phyloP scores from a whole-genome alignment of 331 rosid species.

The Cucumis variabilis region DNA sequence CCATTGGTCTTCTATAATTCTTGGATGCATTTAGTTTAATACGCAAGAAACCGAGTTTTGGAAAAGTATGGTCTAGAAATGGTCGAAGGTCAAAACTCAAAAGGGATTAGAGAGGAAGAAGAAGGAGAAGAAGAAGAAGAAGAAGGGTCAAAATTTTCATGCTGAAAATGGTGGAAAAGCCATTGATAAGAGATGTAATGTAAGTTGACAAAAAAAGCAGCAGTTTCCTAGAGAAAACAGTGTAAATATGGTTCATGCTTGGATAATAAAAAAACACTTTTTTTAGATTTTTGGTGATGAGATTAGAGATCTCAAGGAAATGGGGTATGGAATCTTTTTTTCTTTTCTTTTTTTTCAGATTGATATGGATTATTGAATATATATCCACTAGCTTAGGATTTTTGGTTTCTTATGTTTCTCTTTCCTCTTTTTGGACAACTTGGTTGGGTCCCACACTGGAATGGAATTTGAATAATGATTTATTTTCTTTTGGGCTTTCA shows the following conservation, averaged over 20 bases:
- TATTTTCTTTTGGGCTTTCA: background rate
- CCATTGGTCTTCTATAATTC: background rate
- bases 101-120: background rate
- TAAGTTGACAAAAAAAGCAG: background rate
- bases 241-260: background rate
- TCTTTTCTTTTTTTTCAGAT: background rate
- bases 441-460: background rate
- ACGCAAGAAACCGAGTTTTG: conserved; percentile 7
- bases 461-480: background rate
- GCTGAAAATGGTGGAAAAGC: background rate
- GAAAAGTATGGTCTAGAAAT: background rate
- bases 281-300: background rate
- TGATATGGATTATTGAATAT: background rate
- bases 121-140: no score
- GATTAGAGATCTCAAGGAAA: background rate
- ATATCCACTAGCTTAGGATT: background rate
- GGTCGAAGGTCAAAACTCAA: conserved; percentile 16
- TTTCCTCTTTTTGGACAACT: background rate
- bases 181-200: background rate
- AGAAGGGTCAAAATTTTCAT: conserved; percentile 27
- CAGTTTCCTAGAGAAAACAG: background rate
- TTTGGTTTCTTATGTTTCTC: background rate
- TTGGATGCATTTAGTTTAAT: background rate
- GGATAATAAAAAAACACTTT: background rate
- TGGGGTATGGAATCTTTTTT: background rate